Base-by-base conservation (phyloP, 1,139 yeast genomes). In the Zygosaccharomyces sapae region DNA sequence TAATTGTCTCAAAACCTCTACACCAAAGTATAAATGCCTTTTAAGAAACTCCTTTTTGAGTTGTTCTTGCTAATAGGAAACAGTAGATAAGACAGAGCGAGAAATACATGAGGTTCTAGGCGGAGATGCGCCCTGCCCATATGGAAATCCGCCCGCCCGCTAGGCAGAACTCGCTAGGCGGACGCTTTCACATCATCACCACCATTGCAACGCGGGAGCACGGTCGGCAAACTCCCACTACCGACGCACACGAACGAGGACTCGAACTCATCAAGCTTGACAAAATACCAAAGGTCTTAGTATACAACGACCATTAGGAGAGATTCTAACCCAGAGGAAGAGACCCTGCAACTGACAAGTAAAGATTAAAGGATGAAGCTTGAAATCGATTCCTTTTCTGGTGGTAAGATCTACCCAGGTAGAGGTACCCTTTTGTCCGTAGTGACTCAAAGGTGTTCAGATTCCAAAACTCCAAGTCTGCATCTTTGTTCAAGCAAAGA, bases 381-480 rank as follows among this genome's bases (percentile, higher is more conserved):
- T 79, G 99, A 92, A 86, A 80, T 90, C 80, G 97, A 92, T 79
- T 86, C 97, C 74, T 92, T 92, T 83, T 90, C 98, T 71, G 98
- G 98, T 78, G 78, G 90, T 72, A 92, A 90, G 81, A 92, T 92
- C 84, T 94, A 92, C 96, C 98, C 98, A 81, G 97, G 98, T 79
- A 87, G 97, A 83, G 98, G 98, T 80, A 88, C 95, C 74, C 85
- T 92, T 76, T 88, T 73, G 92, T 92, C 77, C 90, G 99, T 80
- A 97, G 97, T 70, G 99, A 92, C 89, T 89, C 97, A 72, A 92
- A 92, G 82, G 77, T 90, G 72, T 92, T 92, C 95, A 89, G 99
- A 84, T 92, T 94, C 95, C 95, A 86, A 77, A 84, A 89, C 74
- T 87, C 97, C 66, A 94, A 92, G 81, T 82, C 95, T 72, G 94